Conservation (phyloP, 1,284 basidiomycete species). For the Ceratobasidium sp. region DNA sequence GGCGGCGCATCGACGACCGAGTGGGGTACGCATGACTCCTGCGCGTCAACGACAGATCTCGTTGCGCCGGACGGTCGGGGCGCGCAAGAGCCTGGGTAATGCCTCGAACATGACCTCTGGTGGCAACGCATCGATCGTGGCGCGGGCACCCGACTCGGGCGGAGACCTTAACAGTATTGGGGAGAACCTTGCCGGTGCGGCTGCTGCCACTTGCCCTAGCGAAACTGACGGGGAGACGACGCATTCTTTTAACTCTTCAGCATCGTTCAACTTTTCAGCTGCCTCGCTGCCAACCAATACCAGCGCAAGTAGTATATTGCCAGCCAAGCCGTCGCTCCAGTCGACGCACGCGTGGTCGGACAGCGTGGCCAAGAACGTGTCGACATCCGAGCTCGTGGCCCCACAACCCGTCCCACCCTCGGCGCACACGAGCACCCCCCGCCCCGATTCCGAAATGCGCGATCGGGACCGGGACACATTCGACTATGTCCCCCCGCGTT, state of each 20-base stretch:
- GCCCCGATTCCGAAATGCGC: conserved; percentile 23
- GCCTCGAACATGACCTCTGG: background rate
- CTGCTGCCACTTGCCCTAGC: background rate
- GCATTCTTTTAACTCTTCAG: conserved; percentile 9
- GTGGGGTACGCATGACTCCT: background rate
- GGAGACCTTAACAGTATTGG: too few species aligned
- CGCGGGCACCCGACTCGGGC: too few species aligned
- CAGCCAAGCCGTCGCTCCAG: background rate
- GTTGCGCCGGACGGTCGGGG: conserved; percentile 1
- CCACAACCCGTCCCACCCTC: background rate
- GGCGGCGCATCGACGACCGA: background rate
- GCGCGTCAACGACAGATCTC: conserved; percentile 1
- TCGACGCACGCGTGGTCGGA: conserved; percentile 7
- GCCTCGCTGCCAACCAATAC: background rate
- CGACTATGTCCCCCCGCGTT: conserved; percentile 17
- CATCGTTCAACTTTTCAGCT: conserved; percentile 17
- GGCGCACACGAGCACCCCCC: conserved; percentile 12
- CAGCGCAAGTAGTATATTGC: background rate
- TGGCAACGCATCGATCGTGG: too few species aligned
- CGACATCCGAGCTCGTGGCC: background rate
- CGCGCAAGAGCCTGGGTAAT: background rate
- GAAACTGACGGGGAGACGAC: background rate
- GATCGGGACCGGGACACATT: conserved; percentile 22
- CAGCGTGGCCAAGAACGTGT: conserved; percentile 12
- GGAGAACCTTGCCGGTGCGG: conserved; percentile 29